These are phyloP conservation scores for Vitis cinerea DNA, from an alignment of 164 flowering plant species.

Conservation along the genomic window DNA sequence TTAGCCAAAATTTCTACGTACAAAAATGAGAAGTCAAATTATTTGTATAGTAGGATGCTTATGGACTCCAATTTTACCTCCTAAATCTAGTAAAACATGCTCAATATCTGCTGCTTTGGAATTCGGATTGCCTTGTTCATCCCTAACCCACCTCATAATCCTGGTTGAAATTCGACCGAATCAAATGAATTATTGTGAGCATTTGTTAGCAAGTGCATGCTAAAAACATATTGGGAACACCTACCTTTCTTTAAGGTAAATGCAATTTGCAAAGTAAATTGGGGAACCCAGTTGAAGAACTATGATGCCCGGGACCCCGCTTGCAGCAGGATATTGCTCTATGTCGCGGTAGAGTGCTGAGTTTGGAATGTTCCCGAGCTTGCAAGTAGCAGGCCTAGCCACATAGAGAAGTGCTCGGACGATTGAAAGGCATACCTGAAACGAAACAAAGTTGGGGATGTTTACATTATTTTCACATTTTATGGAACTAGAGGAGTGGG, in stretches of 20 bases:
- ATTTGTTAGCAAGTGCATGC: too few species aligned
- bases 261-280: conserved; percentile 59
- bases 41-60: too few species aligned
- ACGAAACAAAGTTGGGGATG: background rate
- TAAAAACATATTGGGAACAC: background rate
- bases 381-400: conserved; percentile 70
- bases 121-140: conserved; percentile 30
- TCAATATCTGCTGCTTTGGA: conserved; percentile 28
- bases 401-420: conserved; percentile 62
- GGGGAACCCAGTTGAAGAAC: conserved; percentile 76
- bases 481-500: too few species aligned
- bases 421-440: conserved; percentile 61
- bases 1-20: background rate
- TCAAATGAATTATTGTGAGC: background rate
- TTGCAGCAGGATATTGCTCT: conserved; percentile 65
- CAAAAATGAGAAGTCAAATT: background rate
- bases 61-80: conserved; percentile 37
- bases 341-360: conserved; percentile 49
- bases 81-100: conserved; percentile 58
- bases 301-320: conserved; percentile 40
- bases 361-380: conserved; percentile 62
- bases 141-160: conserved; percentile 61
- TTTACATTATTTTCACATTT: too few species aligned
- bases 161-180: conserved; percentile 23
- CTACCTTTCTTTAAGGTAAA: conserved; percentile 74